Base-by-base conservation (phyloP, 2,329 filamentous ascomycete genomes). In the Sclerotinia sclerotiorum region DNA sequence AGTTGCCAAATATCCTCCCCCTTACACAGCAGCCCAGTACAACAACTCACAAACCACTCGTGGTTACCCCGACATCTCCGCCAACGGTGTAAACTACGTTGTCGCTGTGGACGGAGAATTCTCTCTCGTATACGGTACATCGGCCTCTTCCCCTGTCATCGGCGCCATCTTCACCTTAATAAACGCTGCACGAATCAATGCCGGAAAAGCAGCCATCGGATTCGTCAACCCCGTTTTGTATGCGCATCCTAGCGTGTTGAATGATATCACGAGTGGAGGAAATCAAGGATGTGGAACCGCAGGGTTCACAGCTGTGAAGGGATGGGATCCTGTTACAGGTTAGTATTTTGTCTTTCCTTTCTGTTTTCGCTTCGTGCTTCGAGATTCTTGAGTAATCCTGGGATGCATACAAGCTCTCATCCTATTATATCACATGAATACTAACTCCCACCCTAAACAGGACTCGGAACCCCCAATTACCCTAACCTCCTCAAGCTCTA, bases 141-240 rank as follows among this genome's bases (percentile, higher is more conserved):
- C 81, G 35, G 79, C 80, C 24, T 80, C 77, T 35, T 73, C 78
- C 32, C 83, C 79, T 0, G 80, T 77, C 8, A 17, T 65, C 24
- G 67, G 67, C 52, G 85, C 82, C 13, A 81, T 90, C 69, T 80
- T 90, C 44, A 80, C 84, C 3, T 80, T 90, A 2, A 80, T 90
- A 64, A 90, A 90, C 70, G 87, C 89, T 70, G 85, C 84, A 0
- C 79, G 87, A 42, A 76, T 89, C 13, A 79, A 82, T 0, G 79
- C 78, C 21, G 84, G 84, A 2, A 83, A 84, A 75, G 73, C 71
- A 3, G 71, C 77, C 0, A 71, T 82, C 1, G 80, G 81, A 5
- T 82, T 81, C 70, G 67, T 82, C 35, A 82, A 82, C 71, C 80
- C 81, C 4, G 79, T 78, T 74, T 64, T 82, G 46, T 82, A 81